Percentiles rank a stretch among this genome's conserved stretches.
These are phyloP conservation scores for Sporothrix mexicana DNA, from an alignment of 2,329 filamentous ascomycete genomes.

Conservation along the genomic window DNA sequence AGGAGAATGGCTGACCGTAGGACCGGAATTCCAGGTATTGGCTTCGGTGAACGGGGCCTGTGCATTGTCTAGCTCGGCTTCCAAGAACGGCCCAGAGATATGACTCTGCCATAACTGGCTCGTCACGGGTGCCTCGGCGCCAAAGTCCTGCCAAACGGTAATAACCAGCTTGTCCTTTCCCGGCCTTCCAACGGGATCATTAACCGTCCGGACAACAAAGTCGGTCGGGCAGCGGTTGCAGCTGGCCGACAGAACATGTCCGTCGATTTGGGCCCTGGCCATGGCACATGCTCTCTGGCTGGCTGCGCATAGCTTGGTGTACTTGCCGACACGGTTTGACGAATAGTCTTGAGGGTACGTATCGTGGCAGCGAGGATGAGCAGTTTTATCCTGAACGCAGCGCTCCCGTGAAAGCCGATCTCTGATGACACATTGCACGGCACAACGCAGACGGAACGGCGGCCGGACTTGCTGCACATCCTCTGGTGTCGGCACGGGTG, in stretches of 20 bases:
- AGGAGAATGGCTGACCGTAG: neutral
- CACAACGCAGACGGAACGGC: neutral
- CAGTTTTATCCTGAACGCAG: neutral
- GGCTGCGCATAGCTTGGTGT: neutral
- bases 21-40: conserved; percentile 7
- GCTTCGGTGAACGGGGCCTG: neutral
- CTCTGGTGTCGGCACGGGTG: neutral
- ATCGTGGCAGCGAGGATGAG: neutral
- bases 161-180: neutral
- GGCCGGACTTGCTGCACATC: neutral
- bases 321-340: neutral
- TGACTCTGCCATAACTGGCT: conserved; percentile 4
- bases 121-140: neutral
- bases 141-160: conserved; percentile 18
- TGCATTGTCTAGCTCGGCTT: neutral
- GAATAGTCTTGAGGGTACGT: neutral
- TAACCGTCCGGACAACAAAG: neutral
- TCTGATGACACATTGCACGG: neutral
- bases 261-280: neutral
- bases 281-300: neutral
- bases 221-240: conserved; percentile 20
- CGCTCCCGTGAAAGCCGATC: neutral
- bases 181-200: neutral
- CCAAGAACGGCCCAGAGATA: neutral
- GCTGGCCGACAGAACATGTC: neutral